Evolutionary conservation across 768 basidiomycete genomes (phyloP), one percentile per base, ranked within the genome.

Genomic region (Terana coerulea): DNA sequence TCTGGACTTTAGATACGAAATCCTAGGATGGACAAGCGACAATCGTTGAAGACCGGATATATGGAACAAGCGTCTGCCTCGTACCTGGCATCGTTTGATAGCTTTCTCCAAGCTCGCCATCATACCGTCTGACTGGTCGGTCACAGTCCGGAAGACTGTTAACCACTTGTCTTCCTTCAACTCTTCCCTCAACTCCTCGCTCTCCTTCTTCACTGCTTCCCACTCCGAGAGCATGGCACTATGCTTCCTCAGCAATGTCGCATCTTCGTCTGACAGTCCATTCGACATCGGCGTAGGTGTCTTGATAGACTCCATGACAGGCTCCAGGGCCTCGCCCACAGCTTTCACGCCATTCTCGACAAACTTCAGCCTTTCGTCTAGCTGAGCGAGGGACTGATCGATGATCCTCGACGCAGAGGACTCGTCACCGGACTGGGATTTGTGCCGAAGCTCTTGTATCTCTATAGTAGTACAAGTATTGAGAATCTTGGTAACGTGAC

Each of bases 91-190:
- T 57, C 89, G 83, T 61, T 84, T 84, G 37, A 95, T 84, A 8
- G 90, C 92, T 67, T 95, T 98, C 72, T 98, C 91, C 59, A 99
- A 71, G 62, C 90, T 91, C 25, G 82, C 82, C 92, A 98, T 95
- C 95, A 98, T 97, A 22, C 91, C 92, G 65, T 94, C 91, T 36
- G 95, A 95, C 67, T 98, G 95, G 62, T 94, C 88, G 36, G 91
- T 85, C 51, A 93, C 90, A 5, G 91, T 95, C 58, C 94, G 80
- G 69, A 98, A 98, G 19, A 98, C 91, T 10, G 88, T 88, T 60
- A 98, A 76, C 91, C 92, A 97, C 61, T 95, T 95, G 69, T 98
- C 95, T 68, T 98, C 95, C 70, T 91, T 94, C 57, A 98, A 74
- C 69, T 99, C 97, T 61, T 95, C 92, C 56, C 86, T 76, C 52